phyloP scores from a whole-genome alignment of 2,329 filamentous ascomycete genomes.

The Leptodontidium sp. region DNA sequence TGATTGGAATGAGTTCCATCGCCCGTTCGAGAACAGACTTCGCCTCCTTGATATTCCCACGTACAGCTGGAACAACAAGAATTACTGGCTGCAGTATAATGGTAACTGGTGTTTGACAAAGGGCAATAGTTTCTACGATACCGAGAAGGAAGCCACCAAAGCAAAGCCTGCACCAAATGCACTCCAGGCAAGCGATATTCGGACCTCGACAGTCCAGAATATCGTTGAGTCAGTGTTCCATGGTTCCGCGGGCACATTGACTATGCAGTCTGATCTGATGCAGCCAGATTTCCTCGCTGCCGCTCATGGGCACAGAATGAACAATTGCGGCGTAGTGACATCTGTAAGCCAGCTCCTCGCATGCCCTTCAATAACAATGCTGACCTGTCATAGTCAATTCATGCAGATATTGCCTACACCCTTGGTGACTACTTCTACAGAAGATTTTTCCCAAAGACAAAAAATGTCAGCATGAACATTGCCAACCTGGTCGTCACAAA shows the following conservation, averaged over 20 bases:
- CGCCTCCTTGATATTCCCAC: conserved; percentile 67
- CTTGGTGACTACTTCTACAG: conserved; percentile 62
- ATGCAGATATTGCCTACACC: conserved; percentile 67
- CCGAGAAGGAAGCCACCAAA: conserved; percentile 53
- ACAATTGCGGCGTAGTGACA: conserved; percentile 27
- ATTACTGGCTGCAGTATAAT: conserved; percentile 69
- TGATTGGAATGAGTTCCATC: conserved; percentile 75
- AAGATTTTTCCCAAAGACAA: conserved; percentile 50
- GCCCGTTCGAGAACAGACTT: conserved; percentile 63
- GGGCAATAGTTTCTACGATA: conserved; percentile 60
- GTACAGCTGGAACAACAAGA: conserved; percentile 75
- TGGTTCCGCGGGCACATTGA: conserved; percentile 11
- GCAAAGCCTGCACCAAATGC: conserved; percentile 24
- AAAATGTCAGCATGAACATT: conserved; percentile 48
- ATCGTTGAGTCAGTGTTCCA: conserved; percentile 58
- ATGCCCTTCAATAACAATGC: conserved; percentile 4
- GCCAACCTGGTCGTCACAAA: conserved; percentile 50
- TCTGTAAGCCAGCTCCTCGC: conserved; percentile 51
- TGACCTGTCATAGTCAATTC: conserved; percentile 50
- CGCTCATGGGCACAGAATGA: conserved; percentile 31
- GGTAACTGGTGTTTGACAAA: conserved; percentile 68
- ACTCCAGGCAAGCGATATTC: conserved; percentile 26
- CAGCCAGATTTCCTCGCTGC: conserved; percentile 24
- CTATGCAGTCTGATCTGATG: conserved; percentile 27
- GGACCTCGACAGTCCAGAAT: conserved; percentile 59